These are phyloP conservation scores for Podospora appendiculata DNA, from an alignment of 495 filamentous ascomycete species.

Conservation along the genomic window DNA sequence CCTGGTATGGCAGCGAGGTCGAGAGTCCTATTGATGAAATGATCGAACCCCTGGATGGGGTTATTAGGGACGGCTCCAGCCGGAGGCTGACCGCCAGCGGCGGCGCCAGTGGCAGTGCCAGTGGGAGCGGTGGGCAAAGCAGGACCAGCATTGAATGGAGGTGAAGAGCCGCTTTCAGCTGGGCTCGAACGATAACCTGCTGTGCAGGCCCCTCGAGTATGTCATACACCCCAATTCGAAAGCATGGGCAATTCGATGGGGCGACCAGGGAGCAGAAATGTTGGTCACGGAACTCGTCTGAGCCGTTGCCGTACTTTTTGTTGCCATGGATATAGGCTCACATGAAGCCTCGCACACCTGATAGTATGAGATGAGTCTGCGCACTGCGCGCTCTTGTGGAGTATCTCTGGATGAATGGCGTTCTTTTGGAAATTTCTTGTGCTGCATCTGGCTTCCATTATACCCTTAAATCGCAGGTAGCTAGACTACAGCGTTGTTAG, in stretches of 20 bases:
- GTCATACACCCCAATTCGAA: no score
- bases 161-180: constrained; percentile 9
- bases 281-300: no score
- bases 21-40: constrained; percentile 16
- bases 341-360: no score
- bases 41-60: constrained; percentile 19
- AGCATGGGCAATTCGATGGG: no score
- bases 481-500: background rate
- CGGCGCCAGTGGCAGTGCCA: background rate
- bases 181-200: background rate
- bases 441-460: background rate
- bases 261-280: no score
- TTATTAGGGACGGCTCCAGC: background rate
- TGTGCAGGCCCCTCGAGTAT: no score
- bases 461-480: background rate
- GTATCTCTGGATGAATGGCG: background rate
- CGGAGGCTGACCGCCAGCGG: background rate
- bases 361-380: no score
- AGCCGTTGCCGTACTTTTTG: no score
- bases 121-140: background rate
- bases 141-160: constrained; percentile 7
- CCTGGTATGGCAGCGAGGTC: constrained; percentile 1
- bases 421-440: background rate
- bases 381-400: no score
- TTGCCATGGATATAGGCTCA: no score